Percentiles rank a stretch among this genome's conserved stretches.
Conservation (phyloP, 2,329 filamentous ascomycete genomes). For the Lachnellula willkommii region DNA sequence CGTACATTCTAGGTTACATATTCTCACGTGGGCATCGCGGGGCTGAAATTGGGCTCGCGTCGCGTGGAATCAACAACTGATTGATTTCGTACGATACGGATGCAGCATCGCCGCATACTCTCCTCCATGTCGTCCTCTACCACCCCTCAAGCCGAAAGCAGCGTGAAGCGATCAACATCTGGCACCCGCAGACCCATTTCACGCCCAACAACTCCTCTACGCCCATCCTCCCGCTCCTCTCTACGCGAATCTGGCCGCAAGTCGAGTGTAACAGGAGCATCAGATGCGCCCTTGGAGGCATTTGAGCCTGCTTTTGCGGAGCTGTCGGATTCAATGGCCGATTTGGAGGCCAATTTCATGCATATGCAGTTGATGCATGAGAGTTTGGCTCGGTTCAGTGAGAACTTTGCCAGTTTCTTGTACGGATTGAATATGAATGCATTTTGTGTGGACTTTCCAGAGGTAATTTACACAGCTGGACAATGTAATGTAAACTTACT, state of each 20-base stretch:
- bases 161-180: conserved; percentile 27
- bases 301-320: conserved; percentile 92
- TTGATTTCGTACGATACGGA: background rate
- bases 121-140: conserved; percentile 25
- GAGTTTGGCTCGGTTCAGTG: conserved; percentile 84
- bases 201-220: conserved; percentile 81
- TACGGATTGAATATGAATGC: conserved; percentile 99
- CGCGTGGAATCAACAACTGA: background rate
- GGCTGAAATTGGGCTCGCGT: background rate
- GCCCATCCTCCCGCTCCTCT: conserved; percentile 83
- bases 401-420: conserved; percentile 91
- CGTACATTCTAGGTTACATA: too few species aligned
- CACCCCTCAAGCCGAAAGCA: conserved; percentile 25
- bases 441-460: conserved; percentile 95
- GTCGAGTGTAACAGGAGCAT: conserved; percentile 45
- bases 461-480: conserved; percentile 50
- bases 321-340: conserved; percentile 86
- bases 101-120: background rate
- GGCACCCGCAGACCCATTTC: conserved; percentile 31
- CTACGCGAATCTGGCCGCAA: conserved; percentile 63
- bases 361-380: conserved; percentile 97
- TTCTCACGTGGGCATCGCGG: background rate
- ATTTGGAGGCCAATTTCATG: conserved; percentile 96
- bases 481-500: background rate
- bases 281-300: conserved; percentile 66